Evolutionary conservation across 1,284 basidiomycete genomes (phyloP), one percentile per base, ranked within the genome.

Genomic region (Microbotryomycetes sp.): DNA sequence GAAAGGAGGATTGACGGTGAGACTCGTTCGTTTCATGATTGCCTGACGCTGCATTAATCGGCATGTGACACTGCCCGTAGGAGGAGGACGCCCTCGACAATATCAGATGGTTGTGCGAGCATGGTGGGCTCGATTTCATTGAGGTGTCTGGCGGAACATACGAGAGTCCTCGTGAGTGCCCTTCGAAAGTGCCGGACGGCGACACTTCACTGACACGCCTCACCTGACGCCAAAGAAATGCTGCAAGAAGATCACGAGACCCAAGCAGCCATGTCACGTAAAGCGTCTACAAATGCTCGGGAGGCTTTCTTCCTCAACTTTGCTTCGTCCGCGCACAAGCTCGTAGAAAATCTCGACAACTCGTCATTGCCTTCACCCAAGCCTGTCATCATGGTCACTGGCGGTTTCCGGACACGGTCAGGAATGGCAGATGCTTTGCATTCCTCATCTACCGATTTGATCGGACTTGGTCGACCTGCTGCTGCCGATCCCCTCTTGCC

Each of bases 71-170:
- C 27, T 5, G 9, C 26, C 35, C 26, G 5, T 52, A 68, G 59
- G 77, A 77, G 35, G 75, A 79, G n/a, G 80, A 81, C 48, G 86
- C 85, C 2, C 75, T 90, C 3, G 74, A 79, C 41, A 85, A 92
- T 67, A 78, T 91, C 21, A 74, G 76, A 30, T 75, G 80, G 59
- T 83, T 93, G 46, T 82, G 85, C 0, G 74, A 76, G 27, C 88
- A 86, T 81, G 79, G 79, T 1, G 75, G 76, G 13, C 74, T 91
- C 1, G 90, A 91, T 74, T 88, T 90, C 73, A 84, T 93, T 55
- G 88, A 92, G 75, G 83, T 93, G 61, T 89, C 86, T 65, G 91
- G 90, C 3, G 90, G 90, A 2, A 86, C 87, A 71, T 93, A 93
- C 70, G 88, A 91, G 73, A 82, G 81, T 27, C 87, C 88, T 66